Conservation (phyloP, 169 alveolate genomes). For the Plasmodium coatneyi region DNA sequence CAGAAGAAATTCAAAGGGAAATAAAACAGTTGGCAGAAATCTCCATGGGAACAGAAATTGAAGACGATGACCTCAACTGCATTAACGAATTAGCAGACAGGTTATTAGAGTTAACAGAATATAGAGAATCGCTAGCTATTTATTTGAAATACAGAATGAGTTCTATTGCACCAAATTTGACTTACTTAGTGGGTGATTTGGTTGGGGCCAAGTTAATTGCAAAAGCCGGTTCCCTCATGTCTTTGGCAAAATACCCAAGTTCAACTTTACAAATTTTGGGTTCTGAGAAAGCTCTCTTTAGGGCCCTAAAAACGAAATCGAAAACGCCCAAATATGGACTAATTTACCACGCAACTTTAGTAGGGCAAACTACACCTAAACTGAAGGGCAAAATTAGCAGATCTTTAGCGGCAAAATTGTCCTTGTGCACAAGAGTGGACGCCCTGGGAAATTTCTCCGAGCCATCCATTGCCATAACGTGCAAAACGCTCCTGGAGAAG, state of each 20-base stretch:
- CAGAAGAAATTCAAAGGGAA: conserved; percentile 96
- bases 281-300: conserved; percentile 98
- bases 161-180: conserved; percentile 99
- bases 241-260: conserved; percentile 99
- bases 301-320: conserved; percentile 98
- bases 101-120: conserved; percentile 96
- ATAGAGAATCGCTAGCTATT: conserved; percentile 93
- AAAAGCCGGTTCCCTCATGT: conserved; percentile 98
- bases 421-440: conserved; percentile 99
- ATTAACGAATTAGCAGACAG: conserved; percentile 95
- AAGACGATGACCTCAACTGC: conserved; percentile 95
- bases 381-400: conserved; percentile 98
- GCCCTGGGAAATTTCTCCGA: conserved; percentile 95
- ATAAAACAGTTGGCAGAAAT: conserved; percentile 98
- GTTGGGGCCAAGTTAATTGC: conserved; percentile 99
- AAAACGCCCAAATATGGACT: conserved; percentile 99
- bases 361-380: conserved; percentile 98
- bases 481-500: conserved; percentile 92
- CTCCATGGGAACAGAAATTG: conserved; percentile 99
- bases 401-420: conserved; percentile 98
- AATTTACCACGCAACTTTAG: conserved; percentile 98
- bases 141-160: conserved; percentile 98
- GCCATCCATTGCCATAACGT: conserved; percentile 95
- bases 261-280: conserved; percentile 99
- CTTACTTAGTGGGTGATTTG: conserved; percentile 98